phyloP scores from a whole-genome alignment of 495 filamentous ascomycete species.

The Aspergillus homomorphus region DNA sequence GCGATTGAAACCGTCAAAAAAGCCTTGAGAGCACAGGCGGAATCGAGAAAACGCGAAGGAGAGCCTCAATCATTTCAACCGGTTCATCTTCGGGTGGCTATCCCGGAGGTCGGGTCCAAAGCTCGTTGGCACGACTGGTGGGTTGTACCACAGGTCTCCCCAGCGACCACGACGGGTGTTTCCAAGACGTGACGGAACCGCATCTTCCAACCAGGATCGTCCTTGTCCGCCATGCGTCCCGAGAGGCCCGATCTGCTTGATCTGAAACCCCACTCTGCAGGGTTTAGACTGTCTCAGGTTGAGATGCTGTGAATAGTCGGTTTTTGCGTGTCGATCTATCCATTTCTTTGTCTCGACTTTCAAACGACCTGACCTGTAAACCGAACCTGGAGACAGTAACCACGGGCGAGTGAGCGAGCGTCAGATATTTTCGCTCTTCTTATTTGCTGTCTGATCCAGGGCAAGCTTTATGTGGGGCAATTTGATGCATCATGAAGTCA shows the following conservation, averaged over 20 bases:
- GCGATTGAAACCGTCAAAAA: slow-evolving; percentile 57
- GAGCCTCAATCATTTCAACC: neutral
- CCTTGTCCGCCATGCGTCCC: neutral
- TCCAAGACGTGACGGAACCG: slow-evolving; percentile 3
- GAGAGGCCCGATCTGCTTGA: neutral
- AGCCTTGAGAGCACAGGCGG: slow-evolving; percentile 24
- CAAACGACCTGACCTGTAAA: neutral
- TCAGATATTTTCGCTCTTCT: neutral
- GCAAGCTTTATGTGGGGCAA: neutral
- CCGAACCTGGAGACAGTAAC: no score
- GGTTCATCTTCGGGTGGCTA: slow-evolving; percentile 46
- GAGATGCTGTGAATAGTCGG: neutral
- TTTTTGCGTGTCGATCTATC: neutral
- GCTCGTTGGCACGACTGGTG: slow-evolving; percentile 70
- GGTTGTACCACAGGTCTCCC: slow-evolving; percentile 64
- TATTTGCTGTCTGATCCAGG: neutral
- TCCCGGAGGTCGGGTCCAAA: slow-evolving; percentile 52
- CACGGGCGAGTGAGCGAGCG: neutral
- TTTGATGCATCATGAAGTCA: slow-evolving; percentile 13
- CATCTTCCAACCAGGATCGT: neutral
- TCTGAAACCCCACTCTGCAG: neutral
- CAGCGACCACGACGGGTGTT: slow-evolving; percentile 12
- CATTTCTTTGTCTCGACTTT: neutral
- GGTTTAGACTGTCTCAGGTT: neutral
- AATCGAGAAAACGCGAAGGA: neutral